Conservation (phyloP, 2,329 filamentous ascomycete species). For the Fonsecaea pedrosoi region DNA sequence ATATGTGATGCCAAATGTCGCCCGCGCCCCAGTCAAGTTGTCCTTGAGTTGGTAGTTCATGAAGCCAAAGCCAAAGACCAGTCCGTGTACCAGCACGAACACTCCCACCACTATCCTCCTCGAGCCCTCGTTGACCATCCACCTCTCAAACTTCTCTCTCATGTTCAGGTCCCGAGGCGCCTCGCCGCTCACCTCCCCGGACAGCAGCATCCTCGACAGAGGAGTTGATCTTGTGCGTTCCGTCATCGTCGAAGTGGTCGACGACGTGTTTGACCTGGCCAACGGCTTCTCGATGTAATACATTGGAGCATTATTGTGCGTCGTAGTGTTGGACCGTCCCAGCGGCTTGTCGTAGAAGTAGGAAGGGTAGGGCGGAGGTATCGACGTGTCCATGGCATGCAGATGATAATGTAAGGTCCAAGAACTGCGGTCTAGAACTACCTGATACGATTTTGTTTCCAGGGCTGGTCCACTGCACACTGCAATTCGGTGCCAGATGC, state of each 20-base stretch:
- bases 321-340: constrained; percentile 38
- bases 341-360: constrained; percentile 39
- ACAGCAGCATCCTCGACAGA: constrained; percentile 80
- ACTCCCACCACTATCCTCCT: constrained; percentile 80
- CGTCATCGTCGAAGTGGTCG: constrained; percentile 35
- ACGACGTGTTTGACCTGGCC: constrained; percentile 33
- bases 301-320: constrained; percentile 38
- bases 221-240: constrained; percentile 84
- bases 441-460: constrained; percentile 14
- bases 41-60: constrained; percentile 80
- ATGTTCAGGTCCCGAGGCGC: constrained; percentile 70
- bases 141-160: constrained; percentile 77
- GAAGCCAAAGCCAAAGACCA: constrained; percentile 81
- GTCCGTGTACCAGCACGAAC: constrained; percentile 74
- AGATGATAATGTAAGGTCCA: constrained; percentile 25
- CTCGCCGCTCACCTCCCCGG: constrained; percentile 80
- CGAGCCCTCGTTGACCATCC: constrained; percentile 91
- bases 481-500: constrained; percentile 21
- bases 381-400: constrained; percentile 29
- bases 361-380: constrained; percentile 18
- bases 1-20: constrained; percentile 76
- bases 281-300: constrained; percentile 40
- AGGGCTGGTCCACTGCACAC: constrained; percentile 18
- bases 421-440: constrained; percentile 15
- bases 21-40: constrained; percentile 69